Base-by-base conservation (phyloP, 257 asterid genomes). In the Solanum bulbocastanum region DNA sequence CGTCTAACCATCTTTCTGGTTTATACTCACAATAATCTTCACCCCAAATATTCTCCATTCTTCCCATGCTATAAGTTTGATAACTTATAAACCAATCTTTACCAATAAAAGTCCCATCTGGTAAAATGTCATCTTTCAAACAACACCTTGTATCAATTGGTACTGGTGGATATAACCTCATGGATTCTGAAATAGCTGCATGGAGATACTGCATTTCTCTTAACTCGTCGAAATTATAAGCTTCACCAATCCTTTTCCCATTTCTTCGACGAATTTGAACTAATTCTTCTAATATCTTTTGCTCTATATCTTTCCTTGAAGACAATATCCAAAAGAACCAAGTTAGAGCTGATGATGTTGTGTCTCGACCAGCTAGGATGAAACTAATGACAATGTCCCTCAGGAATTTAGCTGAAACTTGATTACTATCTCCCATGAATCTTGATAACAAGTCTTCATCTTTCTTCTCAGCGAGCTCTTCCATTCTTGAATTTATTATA, bases 1-100 rank as follows among this genome's bases (percentile, higher is more conserved):
- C 96, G 2, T 97, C 99, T 4, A 96, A 88, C 99, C 99, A 97
- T 88, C 99, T 94, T 58, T 97, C 98, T 4, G 99, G 99, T 81
- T 90, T 94, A 68, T 88, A 97, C 88, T 96, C 98, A 1, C 87
- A 60, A 36, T 98, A 97, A 87, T 96, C 98, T 79, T 91, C 27
- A 22, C 99, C 99, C 98, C 98, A 96, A 10, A 97, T 82, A 40
- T 78, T 92, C 86, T 91, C 95, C 98, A 95, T 96, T 86, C 99
- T 93, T 52, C 99, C 98, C 98, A 97, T 97, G 20, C 97, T 95
- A 74, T 91, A 95, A 0, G 96, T 90, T 30, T 91, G 90, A 40
- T 97, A 95, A 2, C 95, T 56, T 5, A 94, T 44, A 52, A 96
- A 96, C 97, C 98, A 94, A 23, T 73, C 87, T 87, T 97, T 94